Base-by-base conservation (phyloP, 2,329 filamentous ascomycete genomes). In the Parastagonospora avenae region DNA sequence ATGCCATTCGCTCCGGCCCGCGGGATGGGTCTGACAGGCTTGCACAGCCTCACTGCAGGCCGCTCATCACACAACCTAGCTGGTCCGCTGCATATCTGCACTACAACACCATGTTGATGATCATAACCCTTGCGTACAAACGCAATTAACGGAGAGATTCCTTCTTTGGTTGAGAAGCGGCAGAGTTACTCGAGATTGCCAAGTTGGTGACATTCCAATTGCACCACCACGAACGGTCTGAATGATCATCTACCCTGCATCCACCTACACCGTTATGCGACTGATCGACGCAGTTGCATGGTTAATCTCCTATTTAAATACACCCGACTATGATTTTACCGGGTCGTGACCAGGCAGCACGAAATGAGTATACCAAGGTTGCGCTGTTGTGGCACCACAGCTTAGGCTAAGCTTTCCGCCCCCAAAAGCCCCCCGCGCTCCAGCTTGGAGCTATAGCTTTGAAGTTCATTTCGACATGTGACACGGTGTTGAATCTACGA, bases 21-120 rank as follows among this genome's bases (percentile, higher is more conserved):
- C 42, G 28, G 28, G 37, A 32, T 43, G 42, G 33, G 50, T 55
- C 57, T 60, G 54, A 60, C 54, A 54, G 37, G 37, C 54, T 52
- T 57, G 52, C 57, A 60, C 57, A 57, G 57, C 57, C 56, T 59
- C 54, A 36, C 45, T 55, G 45, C 42, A 44, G 46, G 46, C 50
- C 37, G 42, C 39, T 48, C 52, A 36, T 39, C 38, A 43, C 27
- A 42, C 38, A 52, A 46, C 11, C 40, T 46, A 38, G 12, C 38
- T 28, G 33, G 28, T 39, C 42, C 40, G 46, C 49, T 39, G 35
- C 46, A 33, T 40, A 50, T 38, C 35, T 50, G 41, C 42, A 33
- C 37, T 44, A 40, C 47, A 38, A 48, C 50, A 43, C 47, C 52
- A 50, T 52, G 46, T 47, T 46, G 48, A 41, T 48, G 49, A 60